Base-by-base conservation (phyloP, 129 eudicot species). In the Sambucus nigra region DNA sequence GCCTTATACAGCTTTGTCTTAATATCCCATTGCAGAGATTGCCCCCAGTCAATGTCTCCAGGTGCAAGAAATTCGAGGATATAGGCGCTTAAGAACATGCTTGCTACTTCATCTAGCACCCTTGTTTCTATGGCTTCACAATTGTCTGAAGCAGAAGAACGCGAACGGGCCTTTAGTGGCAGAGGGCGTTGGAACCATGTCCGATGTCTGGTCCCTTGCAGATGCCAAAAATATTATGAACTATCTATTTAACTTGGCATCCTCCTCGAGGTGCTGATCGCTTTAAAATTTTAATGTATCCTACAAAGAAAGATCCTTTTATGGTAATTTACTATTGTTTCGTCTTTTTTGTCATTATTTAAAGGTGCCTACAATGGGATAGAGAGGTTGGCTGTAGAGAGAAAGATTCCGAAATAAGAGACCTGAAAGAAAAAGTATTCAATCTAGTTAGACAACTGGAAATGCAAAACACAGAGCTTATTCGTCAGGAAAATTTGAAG, bases 71-170 rank as follows among this genome's bases (percentile, higher is more conserved):
- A 77, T 60, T 86, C 99, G 20, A 80, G 96, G 70, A 74, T 92
- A 19, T 82, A 44, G 68, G 99, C 99, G 4, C 99, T 92, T 62
- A 94, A 86, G 25, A 92, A 86, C 60, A 92, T 92, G 99, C 87
- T 92, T 51, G 72, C 87, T 16, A 86, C 96, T 14, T 77, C 99
- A 31, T 86, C 99, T 50, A 80, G 89, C 63, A 69, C 96, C 47
- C 80, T 92, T 19, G 94, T 92, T 25, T 80, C 96, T n/a, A 86
- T 92, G 99, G 94, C 96, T n/a, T 86, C 99, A 16, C 99, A 92
- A 31, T 47, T 92, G 21, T 86, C 96, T 45, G 99, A 92, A 69
- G 96, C 96, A 29, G 99, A 86, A 76, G 99, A 92, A 70, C 80
- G 94, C 28, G 99, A 86, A 64, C 74, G 94, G 17, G 79, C 94